Conservation (phyloP, 1,284 basidiomycete species). For the Ustilago tritici region DNA sequence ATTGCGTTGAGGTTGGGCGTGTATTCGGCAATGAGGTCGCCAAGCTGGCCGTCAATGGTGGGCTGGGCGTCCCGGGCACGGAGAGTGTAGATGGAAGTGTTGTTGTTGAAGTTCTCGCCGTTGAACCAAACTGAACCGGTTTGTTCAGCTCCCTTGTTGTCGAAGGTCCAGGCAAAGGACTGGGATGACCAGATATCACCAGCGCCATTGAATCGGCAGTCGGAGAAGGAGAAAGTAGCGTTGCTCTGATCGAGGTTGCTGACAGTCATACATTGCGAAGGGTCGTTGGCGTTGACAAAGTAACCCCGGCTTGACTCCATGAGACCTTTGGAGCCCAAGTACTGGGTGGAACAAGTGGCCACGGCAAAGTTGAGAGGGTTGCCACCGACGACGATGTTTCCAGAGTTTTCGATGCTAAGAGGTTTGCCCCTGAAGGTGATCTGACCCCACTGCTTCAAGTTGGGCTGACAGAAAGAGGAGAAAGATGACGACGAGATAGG, state of each 20-base stretch:
- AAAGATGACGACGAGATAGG: neutral
- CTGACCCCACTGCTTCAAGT: neutral
- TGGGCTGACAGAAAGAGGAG: conserved; percentile 8
- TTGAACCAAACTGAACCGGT: conserved; percentile 12
- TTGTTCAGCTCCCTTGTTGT: conserved; percentile 1
- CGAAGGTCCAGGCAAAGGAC: conserved; percentile 20
- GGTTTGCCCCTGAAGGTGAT: conserved; percentile 13
- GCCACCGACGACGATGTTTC: conserved; percentile 28
- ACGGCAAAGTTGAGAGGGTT: conserved; percentile 18
- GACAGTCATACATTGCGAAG: conserved; percentile 25
- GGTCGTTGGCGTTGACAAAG: conserved; percentile 24
- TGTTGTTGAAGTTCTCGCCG: conserved; percentile 21
- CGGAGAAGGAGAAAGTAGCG: conserved; percentile 24
- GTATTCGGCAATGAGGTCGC: conserved; percentile 24
- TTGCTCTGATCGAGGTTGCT: conserved; percentile 16
- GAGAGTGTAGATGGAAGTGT: conserved; percentile 15
- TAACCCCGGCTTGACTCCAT: conserved; percentile 11
- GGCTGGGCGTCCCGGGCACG: conserved; percentile 3
- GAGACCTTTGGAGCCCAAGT: conserved; percentile 1
- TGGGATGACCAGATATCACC: conserved; percentile 24
- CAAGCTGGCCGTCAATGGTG: conserved; percentile 12
- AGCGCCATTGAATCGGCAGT: conserved; percentile 26
- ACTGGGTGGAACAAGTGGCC: conserved; percentile 6
- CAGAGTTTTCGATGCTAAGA: conserved; percentile 14
- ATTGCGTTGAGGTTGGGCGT: conserved; percentile 21